Conservation (phyloP, 2,329 filamentous ascomycete genomes). For the Fusarium hainanense region DNA sequence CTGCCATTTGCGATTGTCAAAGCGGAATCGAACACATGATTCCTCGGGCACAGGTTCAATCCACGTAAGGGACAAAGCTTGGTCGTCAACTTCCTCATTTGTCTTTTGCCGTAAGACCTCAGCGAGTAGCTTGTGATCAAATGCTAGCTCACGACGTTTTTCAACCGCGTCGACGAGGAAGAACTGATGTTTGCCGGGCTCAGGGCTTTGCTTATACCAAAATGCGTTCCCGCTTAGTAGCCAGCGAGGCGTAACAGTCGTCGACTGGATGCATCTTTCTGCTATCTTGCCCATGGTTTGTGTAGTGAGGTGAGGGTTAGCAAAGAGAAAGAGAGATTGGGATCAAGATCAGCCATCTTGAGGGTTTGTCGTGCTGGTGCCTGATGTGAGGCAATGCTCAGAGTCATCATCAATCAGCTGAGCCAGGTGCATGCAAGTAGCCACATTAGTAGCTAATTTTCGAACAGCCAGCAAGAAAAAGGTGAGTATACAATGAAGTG, state of each 20-base stretch:
- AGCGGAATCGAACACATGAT: constrained; percentile 35
- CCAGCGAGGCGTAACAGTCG: constrained; percentile 42
- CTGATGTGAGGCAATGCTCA: neutral
- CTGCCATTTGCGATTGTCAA: constrained; percentile 32
- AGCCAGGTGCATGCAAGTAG: constrained; percentile 1
- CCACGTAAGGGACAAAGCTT: constrained; percentile 40
- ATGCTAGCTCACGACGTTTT: constrained; percentile 28
- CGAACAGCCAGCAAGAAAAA: neutral
- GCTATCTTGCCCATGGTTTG: neutral
- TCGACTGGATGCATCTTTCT: constrained; percentile 13
- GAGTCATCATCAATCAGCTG: constrained; percentile 23
- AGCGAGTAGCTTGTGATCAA: constrained; percentile 42
- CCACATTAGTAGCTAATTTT: neutral
- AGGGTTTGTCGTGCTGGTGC: constrained; percentile 1
- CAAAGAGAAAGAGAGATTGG: accelerated
- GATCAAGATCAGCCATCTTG: neutral
- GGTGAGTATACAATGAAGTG: neutral
- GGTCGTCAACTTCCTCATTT: constrained; percentile 4
- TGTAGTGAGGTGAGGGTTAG: accelerated
- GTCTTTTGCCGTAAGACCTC: constrained; percentile 23
- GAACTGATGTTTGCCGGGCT: constrained; percentile 34
- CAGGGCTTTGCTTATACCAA: constrained; percentile 41
- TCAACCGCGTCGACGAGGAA: constrained; percentile 34
- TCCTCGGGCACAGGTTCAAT: constrained; percentile 31
- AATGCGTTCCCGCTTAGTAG: constrained; percentile 34